Base-by-base conservation (phyloP, 140 eudicot genomes). In the Anethum foeniculum region DNA sequence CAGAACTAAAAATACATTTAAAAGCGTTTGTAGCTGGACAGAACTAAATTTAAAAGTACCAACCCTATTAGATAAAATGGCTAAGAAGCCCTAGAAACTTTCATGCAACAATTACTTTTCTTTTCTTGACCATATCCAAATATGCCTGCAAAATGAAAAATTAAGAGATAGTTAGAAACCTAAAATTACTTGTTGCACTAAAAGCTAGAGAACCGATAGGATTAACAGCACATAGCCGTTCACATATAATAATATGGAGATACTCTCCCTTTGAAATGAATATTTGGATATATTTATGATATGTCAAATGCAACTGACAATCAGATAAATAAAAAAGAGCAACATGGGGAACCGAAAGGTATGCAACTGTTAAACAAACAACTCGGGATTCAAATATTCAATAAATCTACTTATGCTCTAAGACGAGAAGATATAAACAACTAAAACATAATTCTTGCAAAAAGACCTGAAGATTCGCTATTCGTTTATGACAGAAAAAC, bases 131-230 rank as follows among this genome's bases (percentile, higher is more conserved):
- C 38, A 3, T 14, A 6, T 77, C 80, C 23, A 77, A 21, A 25
- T 78, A 78, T 18, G 74, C 81, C 81, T 78, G 81, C 44, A 78
- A 78, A 78, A 12, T 13, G 13, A 77, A 32, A 77, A n/a, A 58
- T 0, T 14, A 52, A 38, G 1, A 10, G 23, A 21, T 5, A 36
- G 52, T 56, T 15, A 38, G 32, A 74, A 56, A 28, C 34, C 78
- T 15, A 18, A 3, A n/a, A 10, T 43, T 0, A 27, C 4, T n/a
- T n/a, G 38, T 64, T 64, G 1, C 32, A 25, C 38, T n/a, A 13
- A 27, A 28, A 71, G 51, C 27, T 21, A 48, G 76, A 72, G 77
- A 7, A 72, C 25, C 6, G 25, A 72, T 19, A 23, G 44, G 39
- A 2, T 12, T 36, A 39, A 18, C 48, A 19, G 11, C 1, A 36